Evolutionary conservation across 768 basidiomycete genomes (phyloP), one percentile per base, ranked within the genome.

Genomic region (Paxillus ammoniavirescens): DNA sequence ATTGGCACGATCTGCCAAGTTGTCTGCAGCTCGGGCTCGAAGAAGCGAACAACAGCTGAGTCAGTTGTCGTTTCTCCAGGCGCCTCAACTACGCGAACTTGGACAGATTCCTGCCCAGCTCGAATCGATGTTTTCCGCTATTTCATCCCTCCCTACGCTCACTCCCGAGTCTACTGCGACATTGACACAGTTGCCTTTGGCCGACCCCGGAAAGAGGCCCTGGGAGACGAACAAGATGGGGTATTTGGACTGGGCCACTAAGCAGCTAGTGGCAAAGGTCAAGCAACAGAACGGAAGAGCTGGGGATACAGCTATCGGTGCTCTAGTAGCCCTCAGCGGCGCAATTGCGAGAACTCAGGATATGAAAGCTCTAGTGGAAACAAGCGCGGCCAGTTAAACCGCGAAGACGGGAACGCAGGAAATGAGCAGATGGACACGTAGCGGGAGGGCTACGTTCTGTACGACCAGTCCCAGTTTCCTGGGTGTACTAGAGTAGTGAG

Each of bases 151-250:
- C 5, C 80, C 84, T 2, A 62, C 73, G 2, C 71, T 78, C 41
- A 71, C 75, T 3, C 61, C 78, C 8, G 66, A 75, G 23, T 65
- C 73, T 9, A 67, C 75, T 21, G 62, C 74, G 33, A 69, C 76
- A 38, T 56, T 74, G 43, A 67, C 67, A 23, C 63, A 60, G 30
- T 23, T 59, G 14, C 66, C 64, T 4, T 64, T 72, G 23, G 61
- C 75, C 4, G 81, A 84, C 53, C 81, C 84, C 0, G 84, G 87
- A 0, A 89, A 89, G 65, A 80, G 84, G 38, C 79, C 79, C 9
- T 93, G 91, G 91, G 89, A 93, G 71, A 80, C 82, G 36, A 83
- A 80, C 66, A 80, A 81, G 64, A 77, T 79, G 1, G 91, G 89
- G 5, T 94, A 93, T 66, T 64, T 86, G 5, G 83, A 83, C 54